Evolutionary conservation across 2,329 filamentous ascomycete species (phyloP).

Genomic region (Lojkania enalia): DNA sequence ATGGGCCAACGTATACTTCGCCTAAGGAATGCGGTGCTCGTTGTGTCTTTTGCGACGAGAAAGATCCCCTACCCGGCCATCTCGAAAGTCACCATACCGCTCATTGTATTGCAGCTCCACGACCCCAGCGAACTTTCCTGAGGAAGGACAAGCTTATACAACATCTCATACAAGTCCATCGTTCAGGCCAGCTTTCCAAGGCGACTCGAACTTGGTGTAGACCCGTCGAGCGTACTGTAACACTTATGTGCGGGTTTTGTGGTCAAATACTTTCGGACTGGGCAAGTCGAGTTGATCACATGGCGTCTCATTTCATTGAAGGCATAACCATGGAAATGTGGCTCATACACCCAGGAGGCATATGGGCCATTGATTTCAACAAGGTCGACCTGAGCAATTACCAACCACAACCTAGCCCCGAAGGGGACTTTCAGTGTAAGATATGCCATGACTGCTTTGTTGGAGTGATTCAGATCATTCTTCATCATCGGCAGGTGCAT

Average conservation of each 20-base stretch:
- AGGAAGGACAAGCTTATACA: slow-evolving; percentile 56
- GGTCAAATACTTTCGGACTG: slow-evolving; percentile 16
- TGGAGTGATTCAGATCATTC: too few species aligned
- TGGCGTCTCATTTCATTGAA: slow-evolving; percentile 20
- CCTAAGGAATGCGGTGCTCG: slow-evolving; percentile 51
- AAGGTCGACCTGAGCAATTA: too few species aligned
- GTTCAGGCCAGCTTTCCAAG: slow-evolving; percentile 44
- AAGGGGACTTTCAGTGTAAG: too few species aligned
- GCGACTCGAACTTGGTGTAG: slow-evolving; percentile 36
- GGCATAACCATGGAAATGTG: slow-evolving; percentile 21
- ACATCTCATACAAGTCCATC: slow-evolving; percentile 53
- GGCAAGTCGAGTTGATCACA: slow-evolving; percentile 20
- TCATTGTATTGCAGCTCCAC: slow-evolving; percentile 59
- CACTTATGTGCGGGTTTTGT: slow-evolving; percentile 25
- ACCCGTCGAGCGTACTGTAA: slow-evolving; percentile 18
- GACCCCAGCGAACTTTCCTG: slow-evolving; percentile 56
- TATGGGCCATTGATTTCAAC: too few species aligned
- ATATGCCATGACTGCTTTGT: too few species aligned
- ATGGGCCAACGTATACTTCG: slow-evolving; percentile 31
- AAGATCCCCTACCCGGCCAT: slow-evolving; percentile 50
- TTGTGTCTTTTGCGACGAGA: slow-evolving; percentile 54
- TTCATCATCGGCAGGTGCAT: too few species aligned
- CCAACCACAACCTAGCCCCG: too few species aligned
- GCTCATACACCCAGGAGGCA: slow-evolving; percentile 10
- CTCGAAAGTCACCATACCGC: slow-evolving; percentile 54